Percentiles rank a stretch among this genome's conserved stretches.
phyloP scores from a whole-genome alignment of 345 rosid genomes.

The Rhodomyrtus tomentosa region DNA sequence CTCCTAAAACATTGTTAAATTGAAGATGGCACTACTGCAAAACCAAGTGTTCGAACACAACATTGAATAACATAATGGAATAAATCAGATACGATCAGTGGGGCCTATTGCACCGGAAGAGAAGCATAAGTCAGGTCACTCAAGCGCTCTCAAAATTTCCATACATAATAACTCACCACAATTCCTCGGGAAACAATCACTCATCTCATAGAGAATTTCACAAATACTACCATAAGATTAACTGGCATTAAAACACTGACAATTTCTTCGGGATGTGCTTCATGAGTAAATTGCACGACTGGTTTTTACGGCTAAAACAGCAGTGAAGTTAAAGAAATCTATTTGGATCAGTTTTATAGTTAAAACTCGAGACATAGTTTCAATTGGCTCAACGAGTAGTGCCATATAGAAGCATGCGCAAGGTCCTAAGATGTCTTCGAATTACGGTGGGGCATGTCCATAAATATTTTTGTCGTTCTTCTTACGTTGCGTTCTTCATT shows the following conservation, averaged over 20 bases:
- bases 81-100: background rate
- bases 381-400: background rate
- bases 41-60: background rate
- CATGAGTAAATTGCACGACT: background rate
- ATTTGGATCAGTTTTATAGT: too few species aligned
- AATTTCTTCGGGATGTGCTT: background rate
- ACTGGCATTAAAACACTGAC: background rate
- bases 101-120: background rate
- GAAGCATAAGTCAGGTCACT: background rate
- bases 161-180: accelerated
- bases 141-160: background rate
- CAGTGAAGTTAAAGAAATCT: background rate
- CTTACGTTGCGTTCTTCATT: background rate
- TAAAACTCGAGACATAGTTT: background rate
- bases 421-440: background rate
- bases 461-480: background rate
- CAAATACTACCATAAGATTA: background rate
- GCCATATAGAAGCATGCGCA: background rate
- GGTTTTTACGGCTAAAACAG: background rate
- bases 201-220: background rate
- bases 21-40: background rate
- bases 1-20: background rate
- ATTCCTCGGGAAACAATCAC: background rate
- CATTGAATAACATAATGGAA: background rate
- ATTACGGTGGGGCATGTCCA: background rate